These are phyloP conservation scores for Alternaria postmessia DNA, from an alignment of 2,329 filamentous ascomycete species.

Conservation along the genomic window DNA sequence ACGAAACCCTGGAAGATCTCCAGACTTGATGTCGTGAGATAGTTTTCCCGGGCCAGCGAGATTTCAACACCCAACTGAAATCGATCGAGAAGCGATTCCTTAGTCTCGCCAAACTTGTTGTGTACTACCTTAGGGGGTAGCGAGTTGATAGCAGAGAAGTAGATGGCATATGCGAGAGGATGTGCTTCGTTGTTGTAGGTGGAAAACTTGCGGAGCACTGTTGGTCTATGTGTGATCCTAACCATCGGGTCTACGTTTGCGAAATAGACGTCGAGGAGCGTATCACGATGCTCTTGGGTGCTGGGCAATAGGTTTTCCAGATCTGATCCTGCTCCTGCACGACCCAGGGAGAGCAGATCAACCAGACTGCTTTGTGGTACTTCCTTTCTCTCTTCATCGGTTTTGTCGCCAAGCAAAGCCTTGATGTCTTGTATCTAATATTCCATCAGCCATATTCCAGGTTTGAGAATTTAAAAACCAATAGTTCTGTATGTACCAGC, in stretches of 20 bases:
- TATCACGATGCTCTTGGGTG: conserved; percentile 41
- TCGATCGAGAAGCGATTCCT: conserved; percentile 41
- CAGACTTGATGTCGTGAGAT: conserved; percentile 48
- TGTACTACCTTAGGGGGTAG: conserved; percentile 41
- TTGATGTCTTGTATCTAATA: conserved; percentile 52
- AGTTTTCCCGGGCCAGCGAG: conserved; percentile 47
- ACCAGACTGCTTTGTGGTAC: conserved; percentile 43
- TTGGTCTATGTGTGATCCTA: conserved; percentile 47
- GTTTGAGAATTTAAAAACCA: background rate
- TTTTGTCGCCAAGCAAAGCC: conserved; percentile 44
- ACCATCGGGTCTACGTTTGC: conserved; percentile 50
- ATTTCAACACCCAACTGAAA: conserved; percentile 49
- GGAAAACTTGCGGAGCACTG: conserved; percentile 39
- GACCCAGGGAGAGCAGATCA: conserved; percentile 44
- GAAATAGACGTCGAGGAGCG: conserved; percentile 47
- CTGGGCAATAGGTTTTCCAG: conserved; percentile 41
- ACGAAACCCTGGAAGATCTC: conserved; percentile 51
- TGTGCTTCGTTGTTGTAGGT: conserved; percentile 40
- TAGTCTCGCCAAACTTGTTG: conserved; percentile 43
- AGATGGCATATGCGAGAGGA: conserved; percentile 48
- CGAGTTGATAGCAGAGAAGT: conserved; percentile 49
- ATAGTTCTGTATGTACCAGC: background rate
- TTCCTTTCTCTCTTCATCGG: conserved; percentile 41
- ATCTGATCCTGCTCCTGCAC: conserved; percentile 37
- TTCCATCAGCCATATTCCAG: background rate